Percentiles rank a stretch among this genome's conserved stretches.
phyloP scores from a whole-genome alignment of 2,329 filamentous ascomycete species.

The Xylariaceae sp. region DNA sequence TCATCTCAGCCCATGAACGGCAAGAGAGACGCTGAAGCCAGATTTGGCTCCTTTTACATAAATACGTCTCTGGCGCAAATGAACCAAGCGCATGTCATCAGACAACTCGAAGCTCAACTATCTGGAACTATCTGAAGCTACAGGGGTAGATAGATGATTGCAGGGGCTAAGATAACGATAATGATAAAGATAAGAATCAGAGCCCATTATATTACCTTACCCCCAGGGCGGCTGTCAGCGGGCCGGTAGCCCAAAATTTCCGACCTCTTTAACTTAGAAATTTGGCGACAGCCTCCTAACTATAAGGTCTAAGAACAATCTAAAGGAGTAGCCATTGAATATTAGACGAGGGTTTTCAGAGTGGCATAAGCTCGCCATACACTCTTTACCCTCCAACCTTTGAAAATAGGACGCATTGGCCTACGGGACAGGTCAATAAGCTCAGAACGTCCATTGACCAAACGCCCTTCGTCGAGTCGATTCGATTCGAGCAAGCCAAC shows the following conservation, averaged over 20 bases:
- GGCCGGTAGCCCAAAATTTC: slow-evolving; percentile 13
- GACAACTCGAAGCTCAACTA: slow-evolving; percentile 16
- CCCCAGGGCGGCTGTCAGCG: slow-evolving; percentile 5
- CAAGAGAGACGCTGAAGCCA: slow-evolving; percentile 16
- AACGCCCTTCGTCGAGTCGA: background rate
- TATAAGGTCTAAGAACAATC: background rate
- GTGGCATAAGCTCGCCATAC: too few species aligned
- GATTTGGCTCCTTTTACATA: background rate
- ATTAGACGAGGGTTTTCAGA: background rate
- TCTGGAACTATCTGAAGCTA: slow-evolving; percentile 1
- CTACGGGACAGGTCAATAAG: too few species aligned
- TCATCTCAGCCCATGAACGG: slow-evolving; percentile 41
- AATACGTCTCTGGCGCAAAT: background rate
- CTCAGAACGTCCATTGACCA: too few species aligned
- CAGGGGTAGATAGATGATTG: background rate
- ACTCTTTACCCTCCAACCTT: too few species aligned
- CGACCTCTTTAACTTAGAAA: slow-evolving; percentile 7
- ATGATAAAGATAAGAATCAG: slow-evolving; percentile 19
- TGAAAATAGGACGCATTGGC: too few species aligned
- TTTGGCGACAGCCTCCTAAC: slow-evolving; percentile 29
- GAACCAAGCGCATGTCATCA: slow-evolving; percentile 19
- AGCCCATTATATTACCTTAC: too few species aligned
- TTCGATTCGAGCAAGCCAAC: background rate
- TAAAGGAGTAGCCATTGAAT: slow-evolving; percentile 1
- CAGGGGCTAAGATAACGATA: too few species aligned